These are phyloP conservation scores for Kregervanrija delftensis DNA, from an alignment of 805 yeast genomes.

Conservation along the genomic window DNA sequence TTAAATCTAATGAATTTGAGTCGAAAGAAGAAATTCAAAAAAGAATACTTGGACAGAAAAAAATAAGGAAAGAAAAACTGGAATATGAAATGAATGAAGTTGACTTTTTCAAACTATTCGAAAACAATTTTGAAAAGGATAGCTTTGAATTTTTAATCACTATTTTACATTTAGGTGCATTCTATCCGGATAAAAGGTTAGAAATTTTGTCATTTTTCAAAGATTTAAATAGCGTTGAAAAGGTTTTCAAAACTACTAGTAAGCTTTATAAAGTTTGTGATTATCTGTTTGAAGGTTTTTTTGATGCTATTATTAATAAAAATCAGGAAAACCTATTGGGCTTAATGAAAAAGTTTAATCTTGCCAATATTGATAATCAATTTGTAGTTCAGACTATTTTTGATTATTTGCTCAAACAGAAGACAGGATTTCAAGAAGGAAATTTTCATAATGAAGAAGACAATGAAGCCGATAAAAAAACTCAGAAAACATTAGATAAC, in stretches of 20 bases:
- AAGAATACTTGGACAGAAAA: background rate
- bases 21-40: background rate
- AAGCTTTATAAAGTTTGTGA: constrained; percentile 12
- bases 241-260: constrained; percentile 5
- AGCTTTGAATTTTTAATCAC: constrained; percentile 8
- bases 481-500: too few species aligned
- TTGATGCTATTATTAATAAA: too few species aligned
- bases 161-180: constrained; percentile 10
- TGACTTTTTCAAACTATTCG: constrained; percentile 12
- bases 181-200: constrained; percentile 8
- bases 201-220: constrained; percentile 13
- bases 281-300: constrained; percentile 6
- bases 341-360: too few species aligned
- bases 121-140: constrained; percentile 9
- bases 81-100: background rate
- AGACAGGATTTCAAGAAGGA: too few species aligned
- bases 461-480: too few species aligned
- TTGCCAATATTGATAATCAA: too few species aligned
- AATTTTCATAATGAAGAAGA: too few species aligned
- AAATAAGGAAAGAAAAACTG: background rate
- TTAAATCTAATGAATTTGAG: constrained; percentile 13
- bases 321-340: too few species aligned
- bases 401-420: too few species aligned
- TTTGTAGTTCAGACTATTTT: too few species aligned
- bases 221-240: constrained; percentile 13